Conservation (phyloP, 2,329 filamentous ascomycete genomes). For the Thielaviopsis cerberus region DNA sequence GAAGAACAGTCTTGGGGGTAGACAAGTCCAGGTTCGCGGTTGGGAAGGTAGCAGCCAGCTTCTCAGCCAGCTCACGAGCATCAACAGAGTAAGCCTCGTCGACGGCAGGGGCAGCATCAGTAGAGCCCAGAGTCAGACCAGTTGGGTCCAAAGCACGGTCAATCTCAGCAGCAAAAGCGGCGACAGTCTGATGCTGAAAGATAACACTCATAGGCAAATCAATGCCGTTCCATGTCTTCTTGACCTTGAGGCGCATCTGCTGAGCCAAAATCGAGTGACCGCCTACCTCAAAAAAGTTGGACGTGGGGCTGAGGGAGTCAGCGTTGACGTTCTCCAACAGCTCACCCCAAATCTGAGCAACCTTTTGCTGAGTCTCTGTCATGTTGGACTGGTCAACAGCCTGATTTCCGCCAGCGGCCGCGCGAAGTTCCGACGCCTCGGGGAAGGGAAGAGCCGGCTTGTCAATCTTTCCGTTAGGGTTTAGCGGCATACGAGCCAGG, state of each 20-base stretch:
- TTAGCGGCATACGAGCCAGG: slow-evolving; percentile 15
- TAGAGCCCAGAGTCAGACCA: slow-evolving; percentile 17
- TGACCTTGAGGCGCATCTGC: slow-evolving; percentile 22
- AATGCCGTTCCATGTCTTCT: slow-evolving; percentile 17
- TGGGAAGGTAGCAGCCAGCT: slow-evolving; percentile 27
- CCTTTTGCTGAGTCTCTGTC: slow-evolving; percentile 16
- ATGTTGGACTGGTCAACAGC: slow-evolving; percentile 31
- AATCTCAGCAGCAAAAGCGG: slow-evolving; percentile 17
- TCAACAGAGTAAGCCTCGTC: slow-evolving; percentile 32
- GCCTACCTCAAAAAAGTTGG: slow-evolving; percentile 23
- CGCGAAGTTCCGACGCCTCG: slow-evolving; percentile 8
- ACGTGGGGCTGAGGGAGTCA: slow-evolving; percentile 15
- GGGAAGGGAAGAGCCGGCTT: slow-evolving; percentile 63
- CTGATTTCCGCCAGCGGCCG: slow-evolving; percentile 5
- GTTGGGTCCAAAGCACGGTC: slow-evolving; percentile 15
- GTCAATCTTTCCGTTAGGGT: slow-evolving; percentile 67
- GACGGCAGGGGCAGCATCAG: slow-evolving; percentile 12
- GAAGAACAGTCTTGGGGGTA: slow-evolving; percentile 42
- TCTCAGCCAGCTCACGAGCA: slow-evolving; percentile 28
- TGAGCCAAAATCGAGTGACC: slow-evolving; percentile 37
- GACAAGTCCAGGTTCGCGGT: slow-evolving; percentile 16
- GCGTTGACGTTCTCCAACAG: slow-evolving; percentile 13
- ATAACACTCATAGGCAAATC: slow-evolving; percentile 19
- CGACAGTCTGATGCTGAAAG: slow-evolving; percentile 18
- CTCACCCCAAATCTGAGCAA: slow-evolving; percentile 13